Base-by-base conservation (phyloP, 495 filamentous ascomycete species). In the Diplogelasinospora grovesii region DNA sequence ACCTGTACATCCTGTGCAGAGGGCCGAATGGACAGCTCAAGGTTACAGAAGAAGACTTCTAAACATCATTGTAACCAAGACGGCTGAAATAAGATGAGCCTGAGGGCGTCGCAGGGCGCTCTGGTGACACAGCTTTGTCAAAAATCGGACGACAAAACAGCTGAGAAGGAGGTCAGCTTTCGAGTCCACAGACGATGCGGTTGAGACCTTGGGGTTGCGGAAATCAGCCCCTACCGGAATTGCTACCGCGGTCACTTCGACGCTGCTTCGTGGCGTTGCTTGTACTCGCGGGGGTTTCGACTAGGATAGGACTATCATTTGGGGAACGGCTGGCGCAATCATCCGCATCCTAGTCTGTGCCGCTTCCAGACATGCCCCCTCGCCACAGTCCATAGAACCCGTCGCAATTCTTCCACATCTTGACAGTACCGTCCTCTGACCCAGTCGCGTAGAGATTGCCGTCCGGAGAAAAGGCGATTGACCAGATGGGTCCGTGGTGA, bases 401-500 rank as follows among this genome's bases (percentile, higher is more conserved):
- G 22, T 73, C 65, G 42, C 71, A 76, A 33, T 78, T 78, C 62
- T 78, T 78, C 74, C 74, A 78, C 69, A 98, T 69, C 64, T 97
- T 98, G 56, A 98, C 89, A 0, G 92, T 98, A 28, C 92, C 92
- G 58, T 98, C 92, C 54, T 98, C 92, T 28, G 89, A 95, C 19
- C 89, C 92, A 1, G 93, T 97, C 6, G 87, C 90, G 59, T 95
- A 98, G 9, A 97, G 64, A 59, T 90, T 95, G 20, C 88, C 89
- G 60, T 97, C 89, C 1, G 92, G 92, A 8, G 86, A 90, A 65
- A 97, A 97, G 39, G 79, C 81, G 37, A 93, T 76, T 14, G 85
- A 92, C 93, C 92, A 97, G 41, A 97, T 89, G 8, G 89, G 89
- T 9, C 93, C 92, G 57, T 98, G 92, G 56, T 97, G 93, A 15